These are phyloP conservation scores for Talaromyces sp. DNA, from an alignment of 2,329 filamentous ascomycete genomes.

Conservation along the genomic window DNA sequence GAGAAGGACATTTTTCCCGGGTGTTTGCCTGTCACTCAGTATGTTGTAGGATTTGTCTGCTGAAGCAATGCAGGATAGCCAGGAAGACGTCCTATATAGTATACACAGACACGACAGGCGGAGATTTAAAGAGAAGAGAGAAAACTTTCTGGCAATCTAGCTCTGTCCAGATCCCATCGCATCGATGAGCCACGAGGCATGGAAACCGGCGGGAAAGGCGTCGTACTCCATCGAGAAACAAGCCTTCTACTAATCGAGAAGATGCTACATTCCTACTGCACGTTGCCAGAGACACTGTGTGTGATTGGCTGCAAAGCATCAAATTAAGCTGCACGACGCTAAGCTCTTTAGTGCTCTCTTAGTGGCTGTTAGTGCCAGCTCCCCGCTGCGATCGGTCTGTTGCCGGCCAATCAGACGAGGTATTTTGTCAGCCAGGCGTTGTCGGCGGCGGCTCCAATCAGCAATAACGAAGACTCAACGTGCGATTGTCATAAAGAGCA, in stretches of 20 bases:
- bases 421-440: slow-evolving; percentile 1
- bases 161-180: background rate
- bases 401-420: background rate
- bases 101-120: background rate
- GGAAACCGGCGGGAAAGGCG: background rate
- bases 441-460: slow-evolving; percentile 7
- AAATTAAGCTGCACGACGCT: background rate
- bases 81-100: background rate
- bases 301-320: slow-evolving; percentile 10
- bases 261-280: slow-evolving; percentile 9
- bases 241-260: background rate
- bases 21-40: background rate
- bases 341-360: background rate
- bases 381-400: background rate
- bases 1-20: slow-evolving; percentile 17
- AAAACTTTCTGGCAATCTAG: background rate
- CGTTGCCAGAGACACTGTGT: slow-evolving; percentile 6
- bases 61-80: background rate
- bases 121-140: background rate
- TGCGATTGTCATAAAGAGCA: background rate
- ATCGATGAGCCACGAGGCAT: slow-evolving; percentile 5
- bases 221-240: background rate
- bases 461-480: background rate
- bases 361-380: background rate
- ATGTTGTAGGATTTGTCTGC: background rate